Conservation (phyloP, 768 basidiomycete species). For the Lactarius tabidus region DNA sequence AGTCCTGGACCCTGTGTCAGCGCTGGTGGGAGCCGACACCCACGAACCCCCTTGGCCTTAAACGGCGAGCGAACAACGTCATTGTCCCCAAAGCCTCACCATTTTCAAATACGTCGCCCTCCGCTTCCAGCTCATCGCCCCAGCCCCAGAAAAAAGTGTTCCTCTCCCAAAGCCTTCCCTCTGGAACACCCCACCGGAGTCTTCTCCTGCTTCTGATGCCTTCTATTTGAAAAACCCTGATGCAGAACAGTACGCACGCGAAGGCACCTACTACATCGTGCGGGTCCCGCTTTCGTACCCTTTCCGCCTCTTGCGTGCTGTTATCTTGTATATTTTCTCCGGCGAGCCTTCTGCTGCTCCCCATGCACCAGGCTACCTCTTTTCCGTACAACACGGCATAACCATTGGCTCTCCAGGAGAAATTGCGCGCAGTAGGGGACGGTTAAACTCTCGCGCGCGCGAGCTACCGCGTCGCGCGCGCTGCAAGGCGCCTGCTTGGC, state of each 20-base stretch:
- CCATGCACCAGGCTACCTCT: slow-evolving; percentile 44
- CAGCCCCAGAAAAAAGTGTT: slow-evolving; percentile 26
- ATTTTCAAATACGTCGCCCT: slow-evolving; percentile 59
- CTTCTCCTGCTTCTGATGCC: not conserved
- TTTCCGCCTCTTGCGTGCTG: slow-evolving; percentile 57
- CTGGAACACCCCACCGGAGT: slow-evolving; percentile 5
- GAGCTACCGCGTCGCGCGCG: slow-evolving; percentile 31
- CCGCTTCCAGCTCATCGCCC: slow-evolving; percentile 55
- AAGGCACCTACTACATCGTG: slow-evolving; percentile 58
- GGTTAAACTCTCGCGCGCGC: slow-evolving; percentile 32
- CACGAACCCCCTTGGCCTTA: slow-evolving; percentile 64
- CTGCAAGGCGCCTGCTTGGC: slow-evolving; percentile 28
- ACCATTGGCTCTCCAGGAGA: slow-evolving; percentile 46
- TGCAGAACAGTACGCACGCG: slow-evolving; percentile 29
- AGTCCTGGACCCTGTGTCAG: no score
- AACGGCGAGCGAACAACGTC: slow-evolving; percentile 36
- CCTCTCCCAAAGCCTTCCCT: slow-evolving; percentile 9
- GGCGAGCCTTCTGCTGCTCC: slow-evolving; percentile 25
- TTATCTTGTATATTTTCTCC: slow-evolving; percentile 58
- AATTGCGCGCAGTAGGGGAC: slow-evolving; percentile 39
- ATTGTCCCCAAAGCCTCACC: slow-evolving; percentile 42
- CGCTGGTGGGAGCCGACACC: no score
- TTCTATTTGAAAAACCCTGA: not conserved
- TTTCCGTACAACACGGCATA: slow-evolving; percentile 53
- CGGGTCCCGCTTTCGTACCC: slow-evolving; percentile 71